These are phyloP conservation scores for Calycina marina DNA, from an alignment of 2,329 filamentous ascomycete species.

Conservation along the genomic window DNA sequence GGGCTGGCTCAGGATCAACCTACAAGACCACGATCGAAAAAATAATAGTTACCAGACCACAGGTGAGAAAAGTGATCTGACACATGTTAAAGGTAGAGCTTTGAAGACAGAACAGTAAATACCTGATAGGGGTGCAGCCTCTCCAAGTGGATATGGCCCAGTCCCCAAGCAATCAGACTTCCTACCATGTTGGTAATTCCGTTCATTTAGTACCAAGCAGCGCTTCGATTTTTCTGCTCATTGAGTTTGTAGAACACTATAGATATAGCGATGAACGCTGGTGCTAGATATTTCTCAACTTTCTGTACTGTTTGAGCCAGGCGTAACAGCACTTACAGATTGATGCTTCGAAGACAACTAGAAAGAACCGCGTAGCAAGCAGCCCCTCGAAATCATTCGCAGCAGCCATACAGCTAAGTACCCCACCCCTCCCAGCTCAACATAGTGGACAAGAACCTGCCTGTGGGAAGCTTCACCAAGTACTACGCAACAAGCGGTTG, in stretches of 20 bases:
- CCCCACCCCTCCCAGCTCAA: conserved; percentile 38
- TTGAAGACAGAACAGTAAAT: background rate
- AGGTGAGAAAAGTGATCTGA: conserved; percentile 38
- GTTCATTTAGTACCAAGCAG: conserved; percentile 46
- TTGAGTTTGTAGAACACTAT: conserved; percentile 47
- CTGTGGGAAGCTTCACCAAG: conserved; percentile 37
- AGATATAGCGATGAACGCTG: conserved; percentile 41
- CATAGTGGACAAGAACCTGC: conserved; percentile 36
- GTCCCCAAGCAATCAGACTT: conserved; percentile 24
- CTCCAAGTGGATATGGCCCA: conserved; percentile 40
- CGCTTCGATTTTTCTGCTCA: conserved; percentile 42
- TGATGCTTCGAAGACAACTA: conserved; percentile 38
- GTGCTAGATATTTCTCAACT: conserved; percentile 22
- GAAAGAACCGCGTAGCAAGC: conserved; percentile 25
- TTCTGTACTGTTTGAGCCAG: too few relatives aligned
- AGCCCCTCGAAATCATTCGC: conserved; percentile 24
- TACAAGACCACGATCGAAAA: conserved; percentile 29
- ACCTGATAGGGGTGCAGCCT: conserved; percentile 23
- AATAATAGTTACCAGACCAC: conserved; percentile 33
- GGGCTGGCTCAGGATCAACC: background rate
- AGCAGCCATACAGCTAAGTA: conserved; percentile 24
- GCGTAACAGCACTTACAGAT: conserved; percentile 8
- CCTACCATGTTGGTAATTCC: conserved; percentile 34
- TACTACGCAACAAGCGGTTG: conserved; percentile 37
- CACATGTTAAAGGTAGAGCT: background rate